Conservation (phyloP, 257 asterid genomes). For the Capsicum chinense region DNA sequence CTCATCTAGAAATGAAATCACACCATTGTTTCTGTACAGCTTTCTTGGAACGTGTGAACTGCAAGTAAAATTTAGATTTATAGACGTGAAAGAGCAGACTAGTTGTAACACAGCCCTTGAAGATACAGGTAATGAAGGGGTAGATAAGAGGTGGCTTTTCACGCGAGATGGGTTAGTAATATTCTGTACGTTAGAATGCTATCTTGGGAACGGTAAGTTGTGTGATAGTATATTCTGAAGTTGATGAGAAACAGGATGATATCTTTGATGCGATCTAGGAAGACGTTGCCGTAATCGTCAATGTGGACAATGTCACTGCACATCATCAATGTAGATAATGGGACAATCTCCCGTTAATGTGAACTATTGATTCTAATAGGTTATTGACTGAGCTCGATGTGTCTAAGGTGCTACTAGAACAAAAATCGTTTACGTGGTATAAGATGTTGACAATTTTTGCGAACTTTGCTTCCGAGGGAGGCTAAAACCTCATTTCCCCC, state of each 20-base stretch:
- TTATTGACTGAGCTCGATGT: background rate
- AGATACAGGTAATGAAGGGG: background rate
- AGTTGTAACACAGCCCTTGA: background rate
- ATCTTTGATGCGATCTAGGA: background rate
- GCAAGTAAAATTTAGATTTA: background rate
- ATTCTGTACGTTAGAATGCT: background rate
- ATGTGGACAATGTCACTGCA: background rate
- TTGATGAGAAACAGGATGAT: background rate
- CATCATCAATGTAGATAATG: too few species aligned
- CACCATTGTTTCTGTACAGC: constrained; percentile 3
- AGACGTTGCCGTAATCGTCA: background rate
- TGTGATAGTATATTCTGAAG: background rate
- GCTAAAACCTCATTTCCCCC: background rate
- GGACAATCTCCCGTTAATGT: background rate
- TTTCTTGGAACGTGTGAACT: background rate
- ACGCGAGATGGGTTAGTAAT: background rate
- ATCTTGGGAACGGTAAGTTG: background rate
- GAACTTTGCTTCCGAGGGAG: background rate
- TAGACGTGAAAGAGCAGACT: background rate
- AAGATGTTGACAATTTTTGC: background rate
- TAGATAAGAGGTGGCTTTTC: background rate
- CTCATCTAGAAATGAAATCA: constrained; percentile 25
- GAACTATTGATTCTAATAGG: background rate
- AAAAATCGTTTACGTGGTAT: background rate
- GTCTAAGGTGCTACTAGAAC: background rate